Conservation (phyloP, 768 basidiomycete genomes). For the Trametes elegans region DNA sequence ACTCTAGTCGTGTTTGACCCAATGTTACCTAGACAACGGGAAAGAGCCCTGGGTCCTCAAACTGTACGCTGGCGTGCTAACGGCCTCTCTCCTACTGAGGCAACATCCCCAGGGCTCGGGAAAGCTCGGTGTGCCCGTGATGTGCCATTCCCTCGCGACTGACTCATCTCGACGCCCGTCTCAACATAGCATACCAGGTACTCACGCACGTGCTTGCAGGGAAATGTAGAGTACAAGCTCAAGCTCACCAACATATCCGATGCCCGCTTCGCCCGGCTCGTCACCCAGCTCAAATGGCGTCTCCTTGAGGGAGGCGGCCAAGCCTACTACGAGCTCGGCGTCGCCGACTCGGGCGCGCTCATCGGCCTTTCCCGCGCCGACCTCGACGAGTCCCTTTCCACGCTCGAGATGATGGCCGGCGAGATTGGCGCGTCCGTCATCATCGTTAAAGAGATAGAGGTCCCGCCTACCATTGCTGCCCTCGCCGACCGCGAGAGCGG, state of each 20-base stretch:
- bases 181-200: too few relatives aligned
- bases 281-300: conserved; percentile 96
- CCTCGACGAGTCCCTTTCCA: conserved; percentile 79
- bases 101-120: too few relatives aligned
- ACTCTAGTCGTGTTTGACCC: too few relatives aligned
- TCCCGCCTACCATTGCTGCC: conserved; percentile 51
- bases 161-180: too few relatives aligned
- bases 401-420: conserved; percentile 90
- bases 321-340: conserved; percentile 55
- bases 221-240: conserved; percentile 94
- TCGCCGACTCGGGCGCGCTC: conserved; percentile 85
- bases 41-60: too few relatives aligned
- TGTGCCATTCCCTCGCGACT: too few relatives aligned
- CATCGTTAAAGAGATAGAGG: conserved; percentile 85
- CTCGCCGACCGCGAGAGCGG: conserved; percentile 34
- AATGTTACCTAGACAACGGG: too few relatives aligned
- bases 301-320: conserved; percentile 54
- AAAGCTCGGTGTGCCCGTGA: too few relatives aligned
- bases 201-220: conserved; percentile 37
- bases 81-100: too few relatives aligned
- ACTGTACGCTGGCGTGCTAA: too few relatives aligned
- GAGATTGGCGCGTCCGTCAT: conserved; percentile 93
- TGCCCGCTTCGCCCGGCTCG: conserved; percentile 76
- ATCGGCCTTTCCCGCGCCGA: conserved; percentile 74
- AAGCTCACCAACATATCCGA: conserved; percentile 79